phyloP scores from a whole-genome alignment of 768 basidiomycete genomes.

The Lentinula detonsa region DNA sequence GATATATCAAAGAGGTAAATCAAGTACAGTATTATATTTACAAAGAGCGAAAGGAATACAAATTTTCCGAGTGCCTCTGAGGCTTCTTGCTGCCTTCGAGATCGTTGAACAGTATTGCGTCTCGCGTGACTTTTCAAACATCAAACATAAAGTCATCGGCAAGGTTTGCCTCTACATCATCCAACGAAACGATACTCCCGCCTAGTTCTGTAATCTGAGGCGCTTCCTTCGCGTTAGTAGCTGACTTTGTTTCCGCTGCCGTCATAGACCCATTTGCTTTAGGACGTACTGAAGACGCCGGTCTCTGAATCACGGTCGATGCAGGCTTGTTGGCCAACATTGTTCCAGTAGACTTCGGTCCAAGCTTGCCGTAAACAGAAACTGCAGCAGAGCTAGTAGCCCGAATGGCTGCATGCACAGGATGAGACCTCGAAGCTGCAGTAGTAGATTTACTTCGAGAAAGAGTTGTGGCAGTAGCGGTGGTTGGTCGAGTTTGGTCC shows the following conservation, averaged over 20 bases:
- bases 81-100: no score
- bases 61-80: no score
- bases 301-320: not conserved
- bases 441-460: not conserved
- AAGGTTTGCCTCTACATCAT: not conserved
- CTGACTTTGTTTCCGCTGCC: not conserved
- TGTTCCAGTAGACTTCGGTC: not conserved
- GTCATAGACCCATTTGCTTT: not conserved
- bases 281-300: not conserved
- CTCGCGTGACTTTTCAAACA: not conserved
- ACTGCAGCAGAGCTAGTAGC: not conserved
- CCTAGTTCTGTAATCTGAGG: not conserved
- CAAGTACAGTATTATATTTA: no score
- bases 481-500: not conserved
- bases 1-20: no score
- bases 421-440: not conserved
- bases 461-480: not conserved
- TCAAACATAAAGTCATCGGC: slow-evolving; percentile 5
- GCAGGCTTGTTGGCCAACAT: not conserved
- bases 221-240: not conserved
- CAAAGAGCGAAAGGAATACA: no score
- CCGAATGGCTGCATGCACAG: not conserved
- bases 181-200: not conserved
- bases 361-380: not conserved
- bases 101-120: not conserved